Evolutionary conservation across 2,329 filamentous ascomycete genomes (phyloP).

Genomic region (Calcarisporium arbuscula): DNA sequence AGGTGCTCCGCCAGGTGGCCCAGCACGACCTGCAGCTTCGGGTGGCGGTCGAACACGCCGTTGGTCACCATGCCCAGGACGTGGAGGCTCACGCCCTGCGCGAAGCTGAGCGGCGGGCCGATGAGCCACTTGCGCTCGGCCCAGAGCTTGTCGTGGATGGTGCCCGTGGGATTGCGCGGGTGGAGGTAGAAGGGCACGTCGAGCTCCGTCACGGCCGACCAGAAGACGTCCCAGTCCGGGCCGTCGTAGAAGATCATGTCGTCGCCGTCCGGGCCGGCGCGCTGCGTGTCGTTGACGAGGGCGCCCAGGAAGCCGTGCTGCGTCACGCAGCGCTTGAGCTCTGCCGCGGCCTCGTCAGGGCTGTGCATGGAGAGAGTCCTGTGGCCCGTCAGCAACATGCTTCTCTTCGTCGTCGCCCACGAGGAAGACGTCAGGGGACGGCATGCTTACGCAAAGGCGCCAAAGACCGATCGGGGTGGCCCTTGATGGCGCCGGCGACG

Average conservation of each 20-base stretch:
- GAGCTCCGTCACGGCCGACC: slow-evolving; percentile 49
- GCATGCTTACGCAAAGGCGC: slow-evolving; percentile 36
- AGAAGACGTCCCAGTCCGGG: slow-evolving; percentile 55
- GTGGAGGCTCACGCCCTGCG: slow-evolving; percentile 53
- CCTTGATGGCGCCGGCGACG: slow-evolving; percentile 29
- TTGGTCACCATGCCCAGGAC: slow-evolving; percentile 44
- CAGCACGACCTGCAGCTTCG: slow-evolving; percentile 38
- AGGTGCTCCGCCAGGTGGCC: slow-evolving; percentile 44
- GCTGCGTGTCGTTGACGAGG: slow-evolving; percentile 57
- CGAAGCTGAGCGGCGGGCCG: slow-evolving; percentile 53
- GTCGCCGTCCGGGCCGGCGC: slow-evolving; percentile 50
- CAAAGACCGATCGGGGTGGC: slow-evolving; percentile 32
- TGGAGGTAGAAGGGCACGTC: slow-evolving; percentile 61
- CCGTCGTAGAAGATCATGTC: slow-evolving; percentile 60
- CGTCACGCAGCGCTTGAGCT: slow-evolving; percentile 47
- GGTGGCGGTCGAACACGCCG: slow-evolving; percentile 43
- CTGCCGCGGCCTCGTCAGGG: slow-evolving; percentile 40
- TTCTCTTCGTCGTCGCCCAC: too few species aligned
- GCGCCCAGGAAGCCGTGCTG: slow-evolving; percentile 57
- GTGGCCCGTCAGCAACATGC: too few species aligned
- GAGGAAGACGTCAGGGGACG: background rate
- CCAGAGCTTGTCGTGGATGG: slow-evolving; percentile 52
- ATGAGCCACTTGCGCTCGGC: slow-evolving; percentile 53
- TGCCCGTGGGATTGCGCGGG: slow-evolving; percentile 50
- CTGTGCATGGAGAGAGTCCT: slow-evolving; percentile 47